Percentiles rank a stretch among this genome's conserved stretches.
phyloP scores from a whole-genome alignment of 2,329 filamentous ascomycete species.

The Penicillium sp. region DNA sequence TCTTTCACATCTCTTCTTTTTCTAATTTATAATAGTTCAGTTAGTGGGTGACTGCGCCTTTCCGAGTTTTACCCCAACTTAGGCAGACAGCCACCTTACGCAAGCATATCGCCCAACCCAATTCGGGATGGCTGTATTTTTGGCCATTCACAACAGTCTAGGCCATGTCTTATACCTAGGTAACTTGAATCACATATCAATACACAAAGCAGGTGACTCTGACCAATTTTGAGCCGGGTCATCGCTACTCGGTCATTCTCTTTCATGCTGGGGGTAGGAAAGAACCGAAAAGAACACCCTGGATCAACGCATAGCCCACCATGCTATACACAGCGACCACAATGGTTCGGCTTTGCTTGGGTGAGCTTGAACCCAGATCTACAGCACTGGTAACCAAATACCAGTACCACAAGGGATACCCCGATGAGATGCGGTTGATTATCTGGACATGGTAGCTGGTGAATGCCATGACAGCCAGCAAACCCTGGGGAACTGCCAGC shows the following conservation, averaged over 20 bases:
- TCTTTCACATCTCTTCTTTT: neutral
- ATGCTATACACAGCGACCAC: conserved; percentile 62
- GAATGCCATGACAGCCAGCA: conserved; percentile 69
- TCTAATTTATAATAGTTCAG: neutral
- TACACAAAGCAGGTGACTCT: neutral
- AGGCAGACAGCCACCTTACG: conserved; percentile 24
- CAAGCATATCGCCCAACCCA: conserved; percentile 13
- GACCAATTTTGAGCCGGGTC: neutral
- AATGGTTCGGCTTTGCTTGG: conserved; percentile 23
- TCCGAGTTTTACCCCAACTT: conserved; percentile 5
- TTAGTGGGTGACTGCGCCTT: conserved; percentile 4
- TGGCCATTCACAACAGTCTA: neutral
- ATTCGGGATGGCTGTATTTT: conserved; percentile 8
- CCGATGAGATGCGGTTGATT: conserved; percentile 82
- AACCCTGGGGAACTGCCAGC: conserved; percentile 69
- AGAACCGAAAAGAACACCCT: conserved; percentile 79
- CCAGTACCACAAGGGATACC: conserved; percentile 86
- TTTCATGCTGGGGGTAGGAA: conserved; percentile 79
- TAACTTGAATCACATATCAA: neutral
- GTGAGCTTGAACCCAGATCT: conserved; percentile 17
- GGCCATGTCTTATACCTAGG: neutral
- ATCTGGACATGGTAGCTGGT: conserved; percentile 92
- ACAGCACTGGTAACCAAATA: conserved; percentile 60
- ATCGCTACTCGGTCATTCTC: neutral
- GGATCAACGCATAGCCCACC: conserved; percentile 78